Evolutionary conservation across 345 rosid genomes (phyloP), one percentile per base, ranked within the genome.

Genomic region (Lenwebbia sp.): DNA sequence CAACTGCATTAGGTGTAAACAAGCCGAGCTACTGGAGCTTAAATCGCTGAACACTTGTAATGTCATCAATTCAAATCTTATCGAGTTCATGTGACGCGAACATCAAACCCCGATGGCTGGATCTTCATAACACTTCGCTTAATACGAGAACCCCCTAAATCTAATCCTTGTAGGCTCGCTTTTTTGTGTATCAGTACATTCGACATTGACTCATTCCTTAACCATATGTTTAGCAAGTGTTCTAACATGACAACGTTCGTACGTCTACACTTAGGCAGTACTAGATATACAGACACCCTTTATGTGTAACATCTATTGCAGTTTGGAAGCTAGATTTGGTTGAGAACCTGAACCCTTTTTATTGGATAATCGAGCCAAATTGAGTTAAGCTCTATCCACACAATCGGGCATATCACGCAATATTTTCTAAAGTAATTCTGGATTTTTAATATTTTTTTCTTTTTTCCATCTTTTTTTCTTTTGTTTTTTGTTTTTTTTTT

Each of bases 201-300:
- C 26, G 94, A 91, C 94, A 93, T 91, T 44, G 47, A 44, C 47
- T 44, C 6, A 30, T 62, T 30, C 74, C 41, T 62, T 62, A 1
- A 30, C 22, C 37, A 14, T 28, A 62, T 28, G 21, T 7, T 13
- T 62, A 7, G 21, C 75, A 62, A 7, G 40, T 62, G 41, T 28
- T 62, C 41, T 30, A 14, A 30, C 75, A 17, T 4, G 11, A 62
- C 75, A 62, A 7, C 22, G 1, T 62, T 30, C 41, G 17, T 28
- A 62, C 0, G 11, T 44, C n/a, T n/a, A 6, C 47, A 44, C 8
- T 44, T 44, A 44, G 47, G 47, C 47, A 44, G 47, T 44, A 44
- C 47, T 44, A 6, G 7, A 62, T 62, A 14, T 62, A 33, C 40
- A 7, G 14, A 3, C 40, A 30, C 14, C 23, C 11, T 30, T 15